Percentiles rank a stretch among this genome's conserved stretches.
These are phyloP conservation scores for Fusarium praegraminearum DNA, from an alignment of 2,329 filamentous ascomycete genomes.

Conservation along the genomic window DNA sequence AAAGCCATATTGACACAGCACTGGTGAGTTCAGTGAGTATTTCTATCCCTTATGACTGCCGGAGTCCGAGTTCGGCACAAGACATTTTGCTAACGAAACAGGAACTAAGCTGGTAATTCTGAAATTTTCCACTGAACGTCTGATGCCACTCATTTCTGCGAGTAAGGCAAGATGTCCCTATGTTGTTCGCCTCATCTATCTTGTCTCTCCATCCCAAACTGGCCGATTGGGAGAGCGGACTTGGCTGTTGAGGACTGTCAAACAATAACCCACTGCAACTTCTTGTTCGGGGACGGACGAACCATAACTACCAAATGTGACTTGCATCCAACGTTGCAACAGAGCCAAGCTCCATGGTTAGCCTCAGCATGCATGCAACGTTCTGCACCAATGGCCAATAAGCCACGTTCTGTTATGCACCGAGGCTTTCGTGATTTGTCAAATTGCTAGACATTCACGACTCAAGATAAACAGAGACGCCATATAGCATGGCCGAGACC, in stretches of 20 bases:
- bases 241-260: not conserved
- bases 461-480: not conserved
- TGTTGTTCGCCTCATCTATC: not conserved
- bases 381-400: constrained; percentile 14
- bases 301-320: constrained; percentile 18
- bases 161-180: not conserved
- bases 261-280: not conserved
- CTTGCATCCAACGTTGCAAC: constrained; percentile 23
- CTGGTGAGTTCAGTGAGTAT: not conserved
- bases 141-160: not conserved
- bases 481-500: not conserved
- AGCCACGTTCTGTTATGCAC: not conserved
- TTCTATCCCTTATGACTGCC: not conserved
- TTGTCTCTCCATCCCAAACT: not conserved
- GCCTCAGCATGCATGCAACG: constrained; percentile 41
- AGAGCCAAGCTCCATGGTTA: constrained; percentile 22
- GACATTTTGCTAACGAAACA: not conserved
- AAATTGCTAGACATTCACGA: not conserved
- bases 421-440: not conserved
- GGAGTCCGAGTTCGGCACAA: not conserved
- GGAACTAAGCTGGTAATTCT: not conserved
- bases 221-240: not conserved
- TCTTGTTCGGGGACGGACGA: constrained; percentile 23
- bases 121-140: not conserved
- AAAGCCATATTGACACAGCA: not conserved